These are phyloP conservation scores for Kazachstania viticola DNA, from an alignment of 805 yeast species.

Conservation along the genomic window DNA sequence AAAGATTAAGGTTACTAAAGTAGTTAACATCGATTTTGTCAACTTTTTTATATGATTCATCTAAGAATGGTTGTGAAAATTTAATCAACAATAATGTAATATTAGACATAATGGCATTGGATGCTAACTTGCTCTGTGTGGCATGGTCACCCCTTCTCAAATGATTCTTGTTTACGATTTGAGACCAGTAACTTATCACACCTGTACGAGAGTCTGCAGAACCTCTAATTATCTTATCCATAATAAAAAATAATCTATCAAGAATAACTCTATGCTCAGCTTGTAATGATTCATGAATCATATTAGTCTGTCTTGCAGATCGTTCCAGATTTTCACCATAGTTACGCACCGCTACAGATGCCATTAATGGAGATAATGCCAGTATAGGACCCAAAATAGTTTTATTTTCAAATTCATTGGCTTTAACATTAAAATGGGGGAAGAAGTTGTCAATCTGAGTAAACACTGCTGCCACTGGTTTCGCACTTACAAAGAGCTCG, in stretches of 20 bases:
- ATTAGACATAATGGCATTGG: constrained; percentile 77
- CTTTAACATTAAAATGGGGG: constrained; percentile 33
- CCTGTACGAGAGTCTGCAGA: constrained; percentile 51
- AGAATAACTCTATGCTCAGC: constrained; percentile 48
- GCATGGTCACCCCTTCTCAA: constrained; percentile 81
- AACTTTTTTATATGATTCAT: constrained; percentile 50
- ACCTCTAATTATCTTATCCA: constrained; percentile 67
- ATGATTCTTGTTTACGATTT: constrained; percentile 71
- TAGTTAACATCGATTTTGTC: constrained; percentile 69
- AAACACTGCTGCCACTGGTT: constrained; percentile 49
- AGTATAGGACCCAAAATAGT: constrained; percentile 72
- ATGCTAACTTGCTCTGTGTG: constrained; percentile 49
- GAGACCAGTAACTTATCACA: constrained; percentile 58
- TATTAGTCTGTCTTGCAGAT: constrained; percentile 34
- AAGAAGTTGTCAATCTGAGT: constrained; percentile 45
- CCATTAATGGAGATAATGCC: constrained; percentile 60
- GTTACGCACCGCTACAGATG: constrained; percentile 39
- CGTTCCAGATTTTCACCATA: constrained; percentile 26
- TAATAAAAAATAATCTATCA: constrained; percentile 55
- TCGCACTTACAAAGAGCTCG: constrained; percentile 47
- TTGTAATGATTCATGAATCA: constrained; percentile 49
- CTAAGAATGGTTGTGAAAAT: constrained; percentile 77
- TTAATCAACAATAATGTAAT: constrained; percentile 53
- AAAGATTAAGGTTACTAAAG: constrained; percentile 37
- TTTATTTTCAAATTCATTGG: constrained; percentile 43